Evolutionary conservation across 768 basidiomycete genomes (phyloP).

Genomic region (Tremella fuciformis): DNA sequence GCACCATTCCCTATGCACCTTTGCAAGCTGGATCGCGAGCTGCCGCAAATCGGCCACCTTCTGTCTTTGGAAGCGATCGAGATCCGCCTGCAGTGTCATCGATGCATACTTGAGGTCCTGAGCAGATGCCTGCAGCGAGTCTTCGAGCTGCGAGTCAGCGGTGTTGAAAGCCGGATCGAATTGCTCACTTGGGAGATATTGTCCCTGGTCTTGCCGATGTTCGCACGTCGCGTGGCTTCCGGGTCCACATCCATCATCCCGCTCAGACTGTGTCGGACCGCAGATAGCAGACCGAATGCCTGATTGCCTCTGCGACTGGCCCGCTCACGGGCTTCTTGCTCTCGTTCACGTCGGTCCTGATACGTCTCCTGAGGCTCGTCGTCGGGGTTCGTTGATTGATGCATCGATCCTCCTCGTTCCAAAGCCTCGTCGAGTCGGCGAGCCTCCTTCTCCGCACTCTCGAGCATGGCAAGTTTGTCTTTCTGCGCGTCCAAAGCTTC

Average conservation of each 20-base stretch:
- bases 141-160: conserved; percentile 68
- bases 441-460: conserved; percentile 89
- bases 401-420: conserved; percentile 54
- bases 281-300: conserved; percentile 77
- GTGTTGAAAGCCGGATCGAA: background rate
- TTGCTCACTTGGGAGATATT: conserved; percentile 80
- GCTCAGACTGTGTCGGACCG: conserved; percentile 88
- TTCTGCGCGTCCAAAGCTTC: conserved; percentile 79
- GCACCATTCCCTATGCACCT: conserved; percentile 93
- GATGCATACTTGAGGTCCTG: conserved; percentile 95
- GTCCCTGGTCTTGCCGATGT: conserved; percentile 91
- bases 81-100: conserved; percentile 91
- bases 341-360: conserved; percentile 18
- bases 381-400: conserved; percentile 14
- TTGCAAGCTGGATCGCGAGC: conserved; percentile 86
- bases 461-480: conserved; percentile 79
- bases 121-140: conserved; percentile 84
- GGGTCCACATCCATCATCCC: conserved; percentile 99
- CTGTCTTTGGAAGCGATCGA: conserved; percentile 97
- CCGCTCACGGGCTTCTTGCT: conserved; percentile 20
- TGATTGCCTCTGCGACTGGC: conserved; percentile 19
- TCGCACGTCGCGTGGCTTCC: conserved; percentile 86
- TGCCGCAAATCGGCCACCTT: conserved; percentile 94
- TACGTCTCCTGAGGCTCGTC: conserved; percentile 1
- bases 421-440: conserved; percentile 83